Conservation (phyloP, 192 early-diverging fungal species). For the Rhizophagus prolifer region DNA sequence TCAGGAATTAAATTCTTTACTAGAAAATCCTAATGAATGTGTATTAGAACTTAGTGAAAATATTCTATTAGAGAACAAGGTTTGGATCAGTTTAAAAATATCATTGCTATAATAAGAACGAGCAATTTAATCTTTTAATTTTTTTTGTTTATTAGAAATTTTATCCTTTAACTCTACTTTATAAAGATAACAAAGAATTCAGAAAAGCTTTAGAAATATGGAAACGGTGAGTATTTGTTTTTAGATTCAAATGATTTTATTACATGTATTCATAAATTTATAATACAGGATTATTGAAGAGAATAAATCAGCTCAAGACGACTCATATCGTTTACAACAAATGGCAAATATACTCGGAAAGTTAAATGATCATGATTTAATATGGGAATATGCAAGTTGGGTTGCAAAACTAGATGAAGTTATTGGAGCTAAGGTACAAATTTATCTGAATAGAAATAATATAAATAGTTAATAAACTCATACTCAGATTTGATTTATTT, state of each 20-base stretch:
- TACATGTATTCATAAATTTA: not conserved
- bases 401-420: slow-evolving; percentile 42
- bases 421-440: slow-evolving; percentile 47
- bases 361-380: slow-evolving; percentile 34
- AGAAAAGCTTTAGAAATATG: slow-evolving; percentile 61
- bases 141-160: slow-evolving; percentile 40
- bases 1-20: slow-evolving; percentile 27
- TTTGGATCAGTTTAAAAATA: slow-evolving; percentile 23
- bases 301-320: slow-evolving; percentile 55
- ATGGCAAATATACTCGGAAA: slow-evolving; percentile 44
- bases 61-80: slow-evolving; percentile 48
- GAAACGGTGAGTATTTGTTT: slow-evolving; percentile 50
- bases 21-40: slow-evolving; percentile 52
- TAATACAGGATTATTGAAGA: slow-evolving; percentile 48
- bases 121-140: not conserved
- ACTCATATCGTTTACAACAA: slow-evolving; percentile 38
- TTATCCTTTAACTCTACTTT: slow-evolving; percentile 62
- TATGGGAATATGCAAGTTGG: slow-evolving; percentile 57
- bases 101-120: not conserved
- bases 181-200: slow-evolving; percentile 49
- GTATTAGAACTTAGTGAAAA: slow-evolving; percentile 43
- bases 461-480: not conserved
- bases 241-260: not conserved
- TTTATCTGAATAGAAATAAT: not conserved
- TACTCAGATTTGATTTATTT: not conserved